These are phyloP conservation scores for Lepidium africanum DNA, from an alignment of 345 rosid genomes.

Conservation along the genomic window DNA sequence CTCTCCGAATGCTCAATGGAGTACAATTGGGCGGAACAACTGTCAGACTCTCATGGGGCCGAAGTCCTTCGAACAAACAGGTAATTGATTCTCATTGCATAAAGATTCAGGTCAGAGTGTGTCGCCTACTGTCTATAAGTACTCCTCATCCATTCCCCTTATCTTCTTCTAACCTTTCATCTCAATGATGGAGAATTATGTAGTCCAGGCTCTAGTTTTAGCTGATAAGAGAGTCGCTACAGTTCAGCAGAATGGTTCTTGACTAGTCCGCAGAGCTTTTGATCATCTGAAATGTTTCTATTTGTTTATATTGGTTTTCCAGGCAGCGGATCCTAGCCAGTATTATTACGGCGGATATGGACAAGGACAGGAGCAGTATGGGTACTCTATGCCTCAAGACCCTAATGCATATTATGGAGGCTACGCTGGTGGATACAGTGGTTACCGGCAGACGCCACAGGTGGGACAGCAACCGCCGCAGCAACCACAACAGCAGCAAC, in stretches of 20 bases:
- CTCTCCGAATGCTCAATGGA: slow-evolving; percentile 57
- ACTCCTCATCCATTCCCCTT: background rate
- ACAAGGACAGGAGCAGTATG: slow-evolving; percentile 74
- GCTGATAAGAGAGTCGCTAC: background rate
- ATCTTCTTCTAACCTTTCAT: background rate
- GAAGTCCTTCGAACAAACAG: slow-evolving; percentile 82
- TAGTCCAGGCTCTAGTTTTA: background rate
- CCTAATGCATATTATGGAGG: slow-evolving; percentile 82
- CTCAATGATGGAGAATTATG: background rate
- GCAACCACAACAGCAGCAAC: slow-evolving; percentile 51
- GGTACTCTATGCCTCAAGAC: slow-evolving; percentile 68
- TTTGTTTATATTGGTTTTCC: slow-evolving; percentile 25
- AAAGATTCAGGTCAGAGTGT: background rate
- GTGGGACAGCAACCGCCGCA: slow-evolving; percentile 44
- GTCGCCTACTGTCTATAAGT: background rate
- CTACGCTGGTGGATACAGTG: slow-evolving; percentile 42
- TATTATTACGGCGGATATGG: slow-evolving; percentile 59
- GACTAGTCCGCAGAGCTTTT: background rate
- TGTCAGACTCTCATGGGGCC: slow-evolving; percentile 94
- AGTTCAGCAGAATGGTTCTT: background rate
- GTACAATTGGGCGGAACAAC: slow-evolving; percentile 68
- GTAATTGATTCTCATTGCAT: slow-evolving; percentile 22
- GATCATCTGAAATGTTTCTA: background rate
- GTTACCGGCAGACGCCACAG: slow-evolving; percentile 64
- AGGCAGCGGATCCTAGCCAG: slow-evolving; percentile 55